Evolutionary conservation across 2,329 filamentous ascomycete genomes (phyloP), one percentile per base, ranked within the genome.

Genomic region (Ophiocordyceps camponoti-rufipedis): DNA sequence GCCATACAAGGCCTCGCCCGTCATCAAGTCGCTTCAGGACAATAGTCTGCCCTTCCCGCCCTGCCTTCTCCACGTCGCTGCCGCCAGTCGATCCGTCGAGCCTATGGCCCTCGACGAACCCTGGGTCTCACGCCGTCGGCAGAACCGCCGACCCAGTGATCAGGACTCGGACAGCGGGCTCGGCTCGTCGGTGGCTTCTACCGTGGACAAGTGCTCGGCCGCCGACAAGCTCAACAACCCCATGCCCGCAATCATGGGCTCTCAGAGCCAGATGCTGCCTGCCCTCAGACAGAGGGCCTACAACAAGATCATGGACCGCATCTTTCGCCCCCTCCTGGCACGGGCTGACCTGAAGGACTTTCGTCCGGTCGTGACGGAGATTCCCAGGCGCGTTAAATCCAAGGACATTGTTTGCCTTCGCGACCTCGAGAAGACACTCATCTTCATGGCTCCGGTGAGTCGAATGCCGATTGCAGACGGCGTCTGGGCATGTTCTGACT

Each of bases 371-470:
- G 73, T 94, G 51, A 71, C 82, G 53, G 81, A 85, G 61, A 78
- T 87, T 51, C 85, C 85, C 43, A 72, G 74, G 61, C 82, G 82
- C 57, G 91, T 94, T 59, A 76, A 78, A 57, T 76, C 80, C 58
- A 88, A 86, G 63, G 79, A 91, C 56, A 91, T 96, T 57, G 79
- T 84, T 60, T 94, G 84, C 66, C 76, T 96, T 46, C 80, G 89
- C 62, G 89, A 96, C 64, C 74, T 96, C 44, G 89, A 96, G 65
- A 94, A 94, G 75, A 89, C 82, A 10, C 70, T 96, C 49, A 77
- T 95, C 57, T 87, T 88, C 64, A 78, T 88, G 62, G 86, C 88
- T 68, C 85, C 85, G 62, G 89, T 95, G 82, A 93, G 88, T 93
- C 63, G 70, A 59, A 59, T 69, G 65, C 65, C 66, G 63, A 39